Percentiles rank a stretch among this genome's conserved stretches.
These are phyloP conservation scores for Solanum chacoense DNA, from an alignment of 305 asterid genomes.

Conservation along the genomic window DNA sequence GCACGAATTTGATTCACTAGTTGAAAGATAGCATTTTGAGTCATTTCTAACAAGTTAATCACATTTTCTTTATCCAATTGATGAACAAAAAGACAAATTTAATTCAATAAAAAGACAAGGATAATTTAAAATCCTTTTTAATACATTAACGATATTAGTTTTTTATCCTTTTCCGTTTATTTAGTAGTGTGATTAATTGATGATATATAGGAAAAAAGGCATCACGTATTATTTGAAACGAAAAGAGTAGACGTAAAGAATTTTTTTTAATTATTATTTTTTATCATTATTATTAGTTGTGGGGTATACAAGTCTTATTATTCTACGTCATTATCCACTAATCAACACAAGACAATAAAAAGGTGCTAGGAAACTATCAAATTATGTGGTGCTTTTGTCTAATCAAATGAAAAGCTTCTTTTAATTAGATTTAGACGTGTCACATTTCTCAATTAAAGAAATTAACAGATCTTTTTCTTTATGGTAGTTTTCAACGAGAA, in stretches of 20 bases:
- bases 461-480: not conserved
- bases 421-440: not conserved
- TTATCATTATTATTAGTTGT: too few species aligned
- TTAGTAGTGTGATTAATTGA: not conserved
- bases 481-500: not conserved
- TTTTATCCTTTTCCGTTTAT: not conserved
- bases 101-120: not conserved
- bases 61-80: not conserved
- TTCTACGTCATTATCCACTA: not conserved
- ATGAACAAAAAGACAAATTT: not conserved
- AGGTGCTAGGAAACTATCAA: not conserved
- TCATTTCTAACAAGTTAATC: not conserved
- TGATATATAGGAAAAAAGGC: not conserved
- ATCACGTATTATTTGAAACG: not conserved
- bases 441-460: not conserved
- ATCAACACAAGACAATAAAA: not conserved
- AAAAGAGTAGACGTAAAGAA: not conserved
- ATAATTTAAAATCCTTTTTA: too few species aligned
- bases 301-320: not conserved
- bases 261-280: not conserved
- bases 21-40: not conserved
- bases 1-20: not conserved
- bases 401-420: not conserved
- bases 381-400: not conserved
- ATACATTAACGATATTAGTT: rapidly evolving